Evolutionary conservation across 352 stramenopile species (phyloP).

Genomic region (Hyaloperonospora brassicae): DNA sequence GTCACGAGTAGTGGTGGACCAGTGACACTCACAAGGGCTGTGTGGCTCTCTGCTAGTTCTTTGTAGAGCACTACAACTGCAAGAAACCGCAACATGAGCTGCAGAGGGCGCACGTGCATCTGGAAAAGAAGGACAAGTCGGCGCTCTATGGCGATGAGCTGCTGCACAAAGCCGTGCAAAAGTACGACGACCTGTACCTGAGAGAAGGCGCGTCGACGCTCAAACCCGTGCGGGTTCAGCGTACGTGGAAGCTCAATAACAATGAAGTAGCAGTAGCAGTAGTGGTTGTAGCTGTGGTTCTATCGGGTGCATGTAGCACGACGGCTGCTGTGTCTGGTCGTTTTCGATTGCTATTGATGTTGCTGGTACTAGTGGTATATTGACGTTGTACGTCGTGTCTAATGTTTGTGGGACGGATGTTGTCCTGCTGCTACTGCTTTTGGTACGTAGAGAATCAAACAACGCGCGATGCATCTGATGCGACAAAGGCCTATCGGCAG

Average conservation of each 20-base stretch:
- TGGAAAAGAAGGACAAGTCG: constrained; percentile 56
- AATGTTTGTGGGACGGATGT: too few species aligned
- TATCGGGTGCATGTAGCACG: constrained; percentile 18
- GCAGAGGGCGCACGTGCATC: constrained; percentile 41
- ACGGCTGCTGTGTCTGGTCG: too few species aligned
- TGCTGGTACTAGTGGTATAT: too few species aligned
- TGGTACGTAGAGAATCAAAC: too few species aligned
- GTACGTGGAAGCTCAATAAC: constrained; percentile 22
- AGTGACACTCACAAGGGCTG: too few species aligned
- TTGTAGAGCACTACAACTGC: constrained; percentile 87
- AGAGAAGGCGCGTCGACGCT: constrained; percentile 47
- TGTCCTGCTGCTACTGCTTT: too few species aligned
- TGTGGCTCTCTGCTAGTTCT: constrained; percentile 46
- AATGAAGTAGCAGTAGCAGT: constrained; percentile 1
- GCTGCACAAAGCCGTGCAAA: constrained; percentile 70
- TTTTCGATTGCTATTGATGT: too few species aligned
- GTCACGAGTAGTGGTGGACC: too few species aligned
- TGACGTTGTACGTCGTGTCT: too few species aligned
- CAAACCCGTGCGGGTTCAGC: constrained; percentile 36
- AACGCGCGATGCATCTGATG: constrained; percentile 9
- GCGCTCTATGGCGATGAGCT: constrained; percentile 65
- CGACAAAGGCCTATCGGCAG: constrained; percentile 55
- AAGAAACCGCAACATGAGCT: constrained; percentile 74
- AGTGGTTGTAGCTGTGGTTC: constrained; percentile 1
- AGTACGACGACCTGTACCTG: constrained; percentile 84